Evolutionary conservation across 805 yeast genomes (phyloP).

Genomic region (Metschnikowia corniflorae): DNA sequence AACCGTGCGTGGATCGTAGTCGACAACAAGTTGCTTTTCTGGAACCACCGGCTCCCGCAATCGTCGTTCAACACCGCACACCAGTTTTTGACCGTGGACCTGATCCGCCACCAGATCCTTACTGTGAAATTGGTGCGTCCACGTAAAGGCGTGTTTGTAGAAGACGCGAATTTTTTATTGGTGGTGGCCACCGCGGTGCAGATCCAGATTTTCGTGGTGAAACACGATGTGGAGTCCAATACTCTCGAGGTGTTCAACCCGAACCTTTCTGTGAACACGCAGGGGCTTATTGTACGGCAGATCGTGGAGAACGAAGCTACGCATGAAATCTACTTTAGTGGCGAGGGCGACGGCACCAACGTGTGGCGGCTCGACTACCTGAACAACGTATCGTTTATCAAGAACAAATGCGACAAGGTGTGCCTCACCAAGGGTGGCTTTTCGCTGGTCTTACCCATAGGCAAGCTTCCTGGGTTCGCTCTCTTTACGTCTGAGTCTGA

Average conservation of each 20-base stretch:
- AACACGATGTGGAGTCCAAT: constrained; percentile 41
- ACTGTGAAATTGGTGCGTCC: constrained; percentile 80
- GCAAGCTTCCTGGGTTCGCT: constrained; percentile 32
- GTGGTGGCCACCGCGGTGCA: constrained; percentile 78
- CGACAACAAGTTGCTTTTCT: constrained; percentile 76
- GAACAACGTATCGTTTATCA: constrained; percentile 81
- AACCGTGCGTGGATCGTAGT: constrained; percentile 82
- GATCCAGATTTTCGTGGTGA: constrained; percentile 71
- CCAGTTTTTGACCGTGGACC: constrained; percentile 79
- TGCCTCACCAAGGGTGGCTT: constrained; percentile 71
- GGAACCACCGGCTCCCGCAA: constrained; percentile 69
- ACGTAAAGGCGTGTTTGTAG: constrained; percentile 74
- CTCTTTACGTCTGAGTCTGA: constrained; percentile 24
- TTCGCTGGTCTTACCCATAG: constrained; percentile 35
- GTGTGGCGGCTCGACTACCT: constrained; percentile 88
- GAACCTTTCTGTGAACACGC: constrained; percentile 72
- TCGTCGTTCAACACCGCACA: constrained; percentile 41
- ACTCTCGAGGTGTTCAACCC: constrained; percentile 75
- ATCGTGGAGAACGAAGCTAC: constrained; percentile 58
- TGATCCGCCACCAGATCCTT: constrained; percentile 70
- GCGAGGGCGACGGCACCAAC: constrained; percentile 71
- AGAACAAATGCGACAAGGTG: constrained; percentile 74
- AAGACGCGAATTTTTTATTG: constrained; percentile 66
- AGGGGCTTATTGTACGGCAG: constrained; percentile 69
- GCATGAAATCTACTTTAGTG: constrained; percentile 80